A percentile compares a stretch with the other conserved stretches of the same genome.
phyloP scores from a whole-genome alignment of 1,284 basidiomycete species.

The Ganoderma resinaceum region DNA sequence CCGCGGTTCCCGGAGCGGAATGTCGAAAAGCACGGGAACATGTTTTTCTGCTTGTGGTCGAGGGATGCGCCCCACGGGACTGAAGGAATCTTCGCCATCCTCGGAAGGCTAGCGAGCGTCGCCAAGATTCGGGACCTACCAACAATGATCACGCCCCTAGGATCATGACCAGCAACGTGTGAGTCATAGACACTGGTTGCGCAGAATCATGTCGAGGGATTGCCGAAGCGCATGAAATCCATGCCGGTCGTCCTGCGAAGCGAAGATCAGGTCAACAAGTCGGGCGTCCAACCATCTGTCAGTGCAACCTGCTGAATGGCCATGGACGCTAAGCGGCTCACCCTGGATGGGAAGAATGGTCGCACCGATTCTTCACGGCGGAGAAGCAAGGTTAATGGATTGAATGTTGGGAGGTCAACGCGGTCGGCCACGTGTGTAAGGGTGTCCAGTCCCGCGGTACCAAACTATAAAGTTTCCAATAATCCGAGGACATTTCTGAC shows the following conservation, averaged over 20 bases:
- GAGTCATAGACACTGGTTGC: constrained; percentile 3
- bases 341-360: constrained; percentile 14
- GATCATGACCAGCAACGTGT: constrained; percentile 6
- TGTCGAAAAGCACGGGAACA: constrained; percentile 21
- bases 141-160: not conserved
- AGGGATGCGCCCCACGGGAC: not conserved
- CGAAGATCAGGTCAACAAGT: not conserved
- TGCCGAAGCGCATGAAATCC: not conserved
- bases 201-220: not conserved
- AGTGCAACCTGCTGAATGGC: constrained; percentile 1
- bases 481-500: constrained; percentile 18
- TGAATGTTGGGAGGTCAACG: constrained; percentile 20
- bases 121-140: constrained; percentile 7
- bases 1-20: constrained; percentile 27
- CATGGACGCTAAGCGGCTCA: not conserved
- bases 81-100: not conserved
- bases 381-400: constrained; percentile 18
- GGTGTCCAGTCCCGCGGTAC: constrained; percentile 22
- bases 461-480: constrained; percentile 32
- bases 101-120: constrained; percentile 6
- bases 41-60: constrained; percentile 6
- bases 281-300: constrained; percentile 2
- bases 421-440: constrained; percentile 21
- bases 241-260: not conserved
- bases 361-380: constrained; percentile 21